A percentile compares a stretch with the other conserved stretches of the same genome.
Evolutionary conservation across 352 stramenopile genomes (phyloP).

Genomic region (Phytophthora megakarya): DNA sequence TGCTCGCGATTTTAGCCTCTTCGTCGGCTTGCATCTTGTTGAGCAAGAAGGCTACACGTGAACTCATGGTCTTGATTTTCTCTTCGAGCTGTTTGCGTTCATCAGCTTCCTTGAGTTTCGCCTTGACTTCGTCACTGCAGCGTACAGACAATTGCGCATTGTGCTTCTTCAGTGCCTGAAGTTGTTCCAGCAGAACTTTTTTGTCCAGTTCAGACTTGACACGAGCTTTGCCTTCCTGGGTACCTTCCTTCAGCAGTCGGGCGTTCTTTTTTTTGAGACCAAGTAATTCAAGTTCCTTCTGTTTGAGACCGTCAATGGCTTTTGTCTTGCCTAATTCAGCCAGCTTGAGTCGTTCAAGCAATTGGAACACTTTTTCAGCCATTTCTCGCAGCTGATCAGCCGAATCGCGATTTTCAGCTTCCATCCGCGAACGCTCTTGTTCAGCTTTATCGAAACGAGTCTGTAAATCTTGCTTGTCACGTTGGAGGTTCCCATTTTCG

Average conservation of each 20-base stretch:
- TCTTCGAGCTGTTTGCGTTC: constrained; percentile 92
- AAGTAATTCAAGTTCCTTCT: constrained; percentile 95
- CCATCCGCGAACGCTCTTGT: constrained; percentile 93
- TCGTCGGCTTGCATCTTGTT: constrained; percentile 98
- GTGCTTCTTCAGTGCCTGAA: constrained; percentile 95
- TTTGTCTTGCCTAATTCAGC: constrained; percentile 96
- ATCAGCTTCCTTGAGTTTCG: constrained; percentile 92
- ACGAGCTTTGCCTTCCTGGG: constrained; percentile 91
- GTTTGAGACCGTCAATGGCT: constrained; percentile 92
- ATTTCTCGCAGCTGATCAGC: constrained; percentile 96
- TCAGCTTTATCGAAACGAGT: constrained; percentile 91
- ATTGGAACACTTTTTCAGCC: constrained; percentile 96
- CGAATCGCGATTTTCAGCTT: constrained; percentile 94
- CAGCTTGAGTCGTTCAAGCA: constrained; percentile 95
- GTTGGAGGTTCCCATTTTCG: constrained; percentile 77
- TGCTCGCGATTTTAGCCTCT: constrained; percentile 92
- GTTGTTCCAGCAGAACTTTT: constrained; percentile 94
- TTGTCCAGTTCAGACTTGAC: constrained; percentile 95
- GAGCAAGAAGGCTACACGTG: constrained; percentile 93
- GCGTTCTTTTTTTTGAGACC: constrained; percentile 95
- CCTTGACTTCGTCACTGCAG: constrained; percentile 93
- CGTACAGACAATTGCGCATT: constrained; percentile 92
- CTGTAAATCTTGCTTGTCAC: constrained; percentile 80
- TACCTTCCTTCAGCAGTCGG: constrained; percentile 93
- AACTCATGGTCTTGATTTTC: constrained; percentile 93